Base-by-base conservation (phyloP, 495 filamentous ascomycete genomes). In the Neurospora terricola region DNA sequence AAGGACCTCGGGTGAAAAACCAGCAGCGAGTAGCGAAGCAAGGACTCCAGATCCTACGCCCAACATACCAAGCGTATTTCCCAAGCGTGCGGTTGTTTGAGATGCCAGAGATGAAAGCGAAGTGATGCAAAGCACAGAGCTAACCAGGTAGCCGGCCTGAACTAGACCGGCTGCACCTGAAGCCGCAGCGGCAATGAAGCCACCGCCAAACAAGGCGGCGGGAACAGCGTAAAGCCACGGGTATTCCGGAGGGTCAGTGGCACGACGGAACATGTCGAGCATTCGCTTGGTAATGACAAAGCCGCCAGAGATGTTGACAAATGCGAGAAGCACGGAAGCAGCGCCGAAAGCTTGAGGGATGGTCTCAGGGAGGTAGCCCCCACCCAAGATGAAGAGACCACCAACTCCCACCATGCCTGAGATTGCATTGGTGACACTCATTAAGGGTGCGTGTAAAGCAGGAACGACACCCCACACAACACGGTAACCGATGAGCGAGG, bases 401-500 rank as follows among this genome's bases (percentile, higher is more conserved):
- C 92, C 92, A 72, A 95, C 86, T 66, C 92, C 92, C 54, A 95
- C 92, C 91, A 95, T 93, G 73, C 90, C 92, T 43, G 91, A 93
- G 74, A 95, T 95, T 27, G 92, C 92, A 80, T 95, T 95, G 36
- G 92, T 95, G 34, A 95, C 92, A 72, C 89, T 91, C 92, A 95
- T 95, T 16, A 95, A 82, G 0, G 92, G 92, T 9, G 91, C 92
- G 77, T 95, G 92, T 21, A 95, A 85, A 30, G 92, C 91, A 9
- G 92, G 92, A 1, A 81, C 79, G 12, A 94, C 92, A 59, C 91
- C 91, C 92, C 92, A 94, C 8, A 95, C 91, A 10, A 91, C 91
- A 27, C 92, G 88, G 75, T 95, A 94, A 7, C 92, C 92, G 73
- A 94, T 91, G 18, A 95, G 80, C 70, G 91, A 91, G 59, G 92